Evolutionary conservation across 1,139 yeast genomes (phyloP).

Genomic region (Suhomyces anneliseae): DNA sequence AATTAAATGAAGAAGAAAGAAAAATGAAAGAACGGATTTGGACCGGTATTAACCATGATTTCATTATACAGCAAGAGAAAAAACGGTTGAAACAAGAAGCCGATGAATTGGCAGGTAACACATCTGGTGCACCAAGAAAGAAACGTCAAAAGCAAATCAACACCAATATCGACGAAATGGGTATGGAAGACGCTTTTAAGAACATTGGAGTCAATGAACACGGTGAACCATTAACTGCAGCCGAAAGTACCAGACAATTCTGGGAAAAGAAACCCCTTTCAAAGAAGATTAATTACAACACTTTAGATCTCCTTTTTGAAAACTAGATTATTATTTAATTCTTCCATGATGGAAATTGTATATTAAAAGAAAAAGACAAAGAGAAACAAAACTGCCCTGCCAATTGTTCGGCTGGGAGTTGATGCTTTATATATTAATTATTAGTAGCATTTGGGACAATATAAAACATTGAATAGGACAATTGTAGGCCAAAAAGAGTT

Average conservation of each 20-base stretch:
- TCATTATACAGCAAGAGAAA: conserved; percentile 78
- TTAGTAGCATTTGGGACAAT: too few species aligned
- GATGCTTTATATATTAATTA: too few species aligned
- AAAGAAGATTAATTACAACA: conserved; percentile 83
- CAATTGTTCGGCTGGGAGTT: too few species aligned
- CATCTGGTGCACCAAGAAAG: conserved; percentile 47
- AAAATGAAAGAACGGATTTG: conserved; percentile 74
- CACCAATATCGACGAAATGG: conserved; percentile 16
- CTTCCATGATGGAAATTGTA: neutral
- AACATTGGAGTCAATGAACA: conserved; percentile 42
- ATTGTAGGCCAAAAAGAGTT: too few species aligned
- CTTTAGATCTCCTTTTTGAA: conserved; percentile 63
- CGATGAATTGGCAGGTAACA: conserved; percentile 77
- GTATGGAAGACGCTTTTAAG: conserved; percentile 40
- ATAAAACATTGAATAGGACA: too few species aligned
- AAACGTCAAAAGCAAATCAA: conserved; percentile 31
- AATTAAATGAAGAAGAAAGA: conserved; percentile 68
- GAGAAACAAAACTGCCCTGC: too few species aligned
- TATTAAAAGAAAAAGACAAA: too few species aligned
- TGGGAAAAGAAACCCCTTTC: conserved; percentile 71
- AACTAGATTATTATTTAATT: neutral
- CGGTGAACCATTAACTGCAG: conserved; percentile 55
- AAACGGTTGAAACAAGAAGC: conserved; percentile 84
- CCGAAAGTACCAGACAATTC: conserved; percentile 74
- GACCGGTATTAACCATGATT: conserved; percentile 88